A percentile compares a stretch with the other conserved stretches of the same genome.
Evolutionary conservation across 2,329 filamentous ascomycete genomes (phyloP).

Genomic region (Pseudogymnoascus sp.): DNA sequence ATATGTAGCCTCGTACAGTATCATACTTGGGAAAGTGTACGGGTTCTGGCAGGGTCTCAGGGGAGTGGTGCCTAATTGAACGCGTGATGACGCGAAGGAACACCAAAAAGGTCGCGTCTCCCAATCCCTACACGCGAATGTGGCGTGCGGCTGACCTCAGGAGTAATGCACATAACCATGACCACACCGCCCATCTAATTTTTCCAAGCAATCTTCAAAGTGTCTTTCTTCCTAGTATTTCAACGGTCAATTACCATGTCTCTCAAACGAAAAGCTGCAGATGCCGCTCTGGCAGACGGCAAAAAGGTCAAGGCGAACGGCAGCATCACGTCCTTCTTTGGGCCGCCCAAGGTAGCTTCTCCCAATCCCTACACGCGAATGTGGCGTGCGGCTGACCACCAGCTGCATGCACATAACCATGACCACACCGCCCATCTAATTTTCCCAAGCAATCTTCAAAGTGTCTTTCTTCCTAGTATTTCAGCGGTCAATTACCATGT

Average conservation of each 20-base stretch:
- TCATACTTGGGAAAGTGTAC: not conserved
- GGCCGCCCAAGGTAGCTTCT: conserved; percentile 52
- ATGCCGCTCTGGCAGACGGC: conserved; percentile 37
- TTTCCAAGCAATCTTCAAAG: conserved; percentile 10
- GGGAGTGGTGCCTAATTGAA: conserved; percentile 1
- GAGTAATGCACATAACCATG: not conserved
- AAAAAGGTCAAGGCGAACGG: conserved; percentile 69
- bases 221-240: conserved; percentile 17
- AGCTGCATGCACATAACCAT: not conserved
- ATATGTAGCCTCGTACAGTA: not conserved
- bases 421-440: not conserved
- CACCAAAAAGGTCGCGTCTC: conserved; percentile 2
- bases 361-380: not conserved
- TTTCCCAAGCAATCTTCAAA: conserved; percentile 11
- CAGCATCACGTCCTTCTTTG: conserved; percentile 87
- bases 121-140: not conserved
- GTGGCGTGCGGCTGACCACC: not conserved
- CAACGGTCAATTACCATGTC: conserved; percentile 25
- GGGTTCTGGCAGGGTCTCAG: not conserved
- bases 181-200: not conserved
- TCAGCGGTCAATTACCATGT: conserved; percentile 20
- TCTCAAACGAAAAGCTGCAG: conserved; percentile 59
- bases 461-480: conserved; percentile 18
- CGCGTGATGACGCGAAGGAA: conserved; percentile 5
- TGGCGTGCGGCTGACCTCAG: not conserved